Evolutionary conservation across 768 basidiomycete species (phyloP), one percentile per base, ranked within the genome.

Genomic region (Trametes meyenii): DNA sequence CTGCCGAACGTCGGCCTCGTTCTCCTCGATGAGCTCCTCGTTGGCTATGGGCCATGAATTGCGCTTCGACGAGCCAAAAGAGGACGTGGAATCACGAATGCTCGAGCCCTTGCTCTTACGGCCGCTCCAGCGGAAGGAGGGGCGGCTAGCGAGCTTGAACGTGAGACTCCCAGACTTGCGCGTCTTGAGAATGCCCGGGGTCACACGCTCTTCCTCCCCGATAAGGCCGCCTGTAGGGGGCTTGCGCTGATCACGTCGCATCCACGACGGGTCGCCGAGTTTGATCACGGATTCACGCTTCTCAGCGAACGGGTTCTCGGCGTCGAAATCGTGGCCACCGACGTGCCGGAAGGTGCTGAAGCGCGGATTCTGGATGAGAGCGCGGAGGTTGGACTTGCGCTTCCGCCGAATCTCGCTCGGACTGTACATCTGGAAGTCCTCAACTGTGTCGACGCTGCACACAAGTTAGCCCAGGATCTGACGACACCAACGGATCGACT

Each of bases 311-410:
- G 62, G 39, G 17, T 59, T 63, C 49, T 63, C 56, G 12, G 52
- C 46, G 26, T 58, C 48, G 58, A 64, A 64, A 39, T 64, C 62
- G 48, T 64, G 62, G 24, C 62, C 62, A 19, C 62, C 62, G 58
- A 64, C 58, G 23, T 80, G 80, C 21, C 74, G 80, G 72, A 88
- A 85, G 19, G 81, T 81, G 66, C 78, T 84, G 55, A 77, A 66
- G 26, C 81, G 67, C 26, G 84, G 84, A 62, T 84, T 83, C 49
- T 85, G 80, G 46, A 88, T 85, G 54, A 85, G 69, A 29, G 75
- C 68, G 17, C 71, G 76, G 23, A 83, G 69, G n/a, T 71, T 71
- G 2, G 83, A 81, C 43, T 76, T 70, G 45, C 75, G 74, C 29
- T 61, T 71, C 67, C 43, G 40, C 63, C 63, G 49, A 67, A 66